Evolutionary conservation across 148 eudicot species (phyloP).

Genomic region (Pouteria glomerata): DNA sequence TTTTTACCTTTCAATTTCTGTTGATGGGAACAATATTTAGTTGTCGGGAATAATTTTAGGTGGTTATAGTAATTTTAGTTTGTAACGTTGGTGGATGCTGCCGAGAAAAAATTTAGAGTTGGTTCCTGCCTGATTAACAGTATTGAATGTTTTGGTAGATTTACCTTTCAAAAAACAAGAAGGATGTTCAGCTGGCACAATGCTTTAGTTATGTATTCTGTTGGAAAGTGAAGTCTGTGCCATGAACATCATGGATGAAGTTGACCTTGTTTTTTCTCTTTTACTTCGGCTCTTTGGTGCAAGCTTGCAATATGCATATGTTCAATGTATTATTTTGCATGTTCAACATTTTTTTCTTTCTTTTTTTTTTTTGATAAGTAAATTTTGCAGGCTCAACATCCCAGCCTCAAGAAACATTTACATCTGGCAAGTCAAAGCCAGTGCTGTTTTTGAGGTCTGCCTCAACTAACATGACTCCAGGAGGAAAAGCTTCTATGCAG

Average conservation of each 20-base stretch:
- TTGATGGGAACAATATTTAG: not conserved
- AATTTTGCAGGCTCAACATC: slow-evolving; percentile 42
- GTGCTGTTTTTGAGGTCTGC: slow-evolving; percentile 45
- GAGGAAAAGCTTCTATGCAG: slow-evolving; percentile 87
- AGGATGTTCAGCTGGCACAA: no score
- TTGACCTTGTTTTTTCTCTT: not conserved
- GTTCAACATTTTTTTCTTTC: not conserved
- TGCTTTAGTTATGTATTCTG: not conserved
- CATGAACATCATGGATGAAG: not conserved
- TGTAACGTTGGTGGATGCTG: no score
- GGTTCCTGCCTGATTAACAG: not conserved
- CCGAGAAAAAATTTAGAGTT: not conserved
- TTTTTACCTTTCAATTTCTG: not conserved
- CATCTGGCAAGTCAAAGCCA: slow-evolving; percentile 32
- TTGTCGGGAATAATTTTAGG: not conserved
- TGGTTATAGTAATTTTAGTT: not conserved
- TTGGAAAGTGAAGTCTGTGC: not conserved
- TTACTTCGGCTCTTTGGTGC: not conserved
- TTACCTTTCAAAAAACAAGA: not conserved
- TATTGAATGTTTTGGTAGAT: not conserved
- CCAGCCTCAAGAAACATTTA: slow-evolving; percentile 28
- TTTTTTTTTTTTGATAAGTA: not conserved
- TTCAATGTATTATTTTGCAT: not conserved
- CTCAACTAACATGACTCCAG: slow-evolving; percentile 37
- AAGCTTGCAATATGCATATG: not conserved